Evolutionary conservation across 768 basidiomycete genomes (phyloP).

Genomic region (Leccinellum rugosiceps): DNA sequence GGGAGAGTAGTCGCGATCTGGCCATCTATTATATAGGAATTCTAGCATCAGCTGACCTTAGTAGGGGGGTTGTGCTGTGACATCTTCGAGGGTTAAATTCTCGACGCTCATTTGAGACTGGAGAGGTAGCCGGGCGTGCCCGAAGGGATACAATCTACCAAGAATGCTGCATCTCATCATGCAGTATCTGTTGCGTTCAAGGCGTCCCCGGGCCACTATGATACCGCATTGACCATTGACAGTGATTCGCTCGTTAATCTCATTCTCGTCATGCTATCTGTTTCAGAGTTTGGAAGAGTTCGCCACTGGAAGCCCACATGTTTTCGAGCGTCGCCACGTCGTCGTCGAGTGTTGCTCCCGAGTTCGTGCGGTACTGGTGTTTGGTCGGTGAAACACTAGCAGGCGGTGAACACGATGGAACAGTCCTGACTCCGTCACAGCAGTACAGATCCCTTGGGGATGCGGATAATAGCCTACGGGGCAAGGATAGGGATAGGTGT

Average conservation of each 20-base stretch:
- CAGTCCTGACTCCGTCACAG: no score
- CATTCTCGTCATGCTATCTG: not conserved
- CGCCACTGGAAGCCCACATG: conserved; percentile 46
- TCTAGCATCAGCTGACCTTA: not conserved
- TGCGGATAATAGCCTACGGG: no score
- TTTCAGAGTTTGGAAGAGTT: conserved; percentile 76
- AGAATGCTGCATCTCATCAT: no score
- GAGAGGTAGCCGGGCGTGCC: no score
- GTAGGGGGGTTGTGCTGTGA: not conserved
- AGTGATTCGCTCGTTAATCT: no score
- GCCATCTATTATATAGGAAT: conserved; percentile 5
- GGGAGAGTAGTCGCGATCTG: not conserved
- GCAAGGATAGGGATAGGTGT: no score
- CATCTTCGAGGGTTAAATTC: conserved; percentile 5
- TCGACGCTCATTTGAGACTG: no score
- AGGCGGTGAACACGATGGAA: conserved; percentile 59
- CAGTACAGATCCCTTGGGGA: no score
- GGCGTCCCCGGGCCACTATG: no score
- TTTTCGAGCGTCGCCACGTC: conserved; percentile 52
- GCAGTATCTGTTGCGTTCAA: no score
- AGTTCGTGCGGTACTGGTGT: conserved; percentile 76
- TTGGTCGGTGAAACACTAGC: conserved; percentile 66
- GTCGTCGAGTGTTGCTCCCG: conserved; percentile 51
- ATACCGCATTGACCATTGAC: no score
- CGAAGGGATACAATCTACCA: no score